Conservation (phyloP, 2,329 filamentous ascomycete genomes). For the Phialemoniopsis sp. region DNA sequence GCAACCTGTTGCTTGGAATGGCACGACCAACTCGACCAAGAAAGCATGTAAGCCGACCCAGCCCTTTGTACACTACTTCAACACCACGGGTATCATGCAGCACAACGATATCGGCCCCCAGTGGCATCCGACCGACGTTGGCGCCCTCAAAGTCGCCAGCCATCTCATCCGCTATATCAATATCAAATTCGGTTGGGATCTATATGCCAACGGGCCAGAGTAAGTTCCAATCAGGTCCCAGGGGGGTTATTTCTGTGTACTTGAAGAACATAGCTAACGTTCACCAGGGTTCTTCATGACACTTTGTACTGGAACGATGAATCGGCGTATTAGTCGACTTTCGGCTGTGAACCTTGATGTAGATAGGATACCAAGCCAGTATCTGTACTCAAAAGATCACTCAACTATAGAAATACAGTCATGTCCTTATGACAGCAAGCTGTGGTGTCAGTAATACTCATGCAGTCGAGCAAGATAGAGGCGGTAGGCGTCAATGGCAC, state of each 20-base stretch:
- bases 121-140: slow-evolving; percentile 58
- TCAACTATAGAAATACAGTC: no score
- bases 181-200: slow-evolving; percentile 50
- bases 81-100: slow-evolving; percentile 55
- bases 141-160: slow-evolving; percentile 57
- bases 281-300: background rate
- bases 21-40: slow-evolving; percentile 28
- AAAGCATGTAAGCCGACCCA: slow-evolving; percentile 21
- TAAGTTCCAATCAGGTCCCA: slow-evolving; percentile 23
- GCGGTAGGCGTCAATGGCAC: no score
- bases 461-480: no score
- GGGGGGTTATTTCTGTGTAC: background rate
- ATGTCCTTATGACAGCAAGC: no score
- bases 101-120: slow-evolving; percentile 57
- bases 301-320: background rate
- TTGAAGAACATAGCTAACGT: background rate
- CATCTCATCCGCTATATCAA: slow-evolving; percentile 55
- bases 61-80: slow-evolving; percentile 57
- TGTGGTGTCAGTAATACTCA: no score
- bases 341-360: no score
- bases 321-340: background rate
- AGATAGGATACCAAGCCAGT: no score
- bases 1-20: slow-evolving; percentile 33
- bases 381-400: no score
- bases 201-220: slow-evolving; percentile 51